Evolutionary conservation across 371 early-diverging fungal genomes (phyloP).

Genomic region (Lichtheimia corymbifera): DNA sequence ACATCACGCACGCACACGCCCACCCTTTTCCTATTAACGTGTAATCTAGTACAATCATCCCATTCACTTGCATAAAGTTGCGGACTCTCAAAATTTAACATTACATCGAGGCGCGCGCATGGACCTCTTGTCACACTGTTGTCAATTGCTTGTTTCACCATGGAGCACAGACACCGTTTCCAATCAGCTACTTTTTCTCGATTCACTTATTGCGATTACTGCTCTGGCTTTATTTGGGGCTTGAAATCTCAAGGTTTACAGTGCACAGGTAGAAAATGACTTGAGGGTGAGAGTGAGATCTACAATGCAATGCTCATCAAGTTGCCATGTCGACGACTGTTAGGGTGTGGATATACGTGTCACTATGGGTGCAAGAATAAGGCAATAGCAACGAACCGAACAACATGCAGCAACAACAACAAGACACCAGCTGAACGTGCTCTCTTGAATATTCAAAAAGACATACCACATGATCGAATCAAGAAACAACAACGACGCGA

Average conservation of each 20-base stretch:
- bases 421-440: slow-evolving; percentile 11
- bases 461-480: slow-evolving; percentile 18
- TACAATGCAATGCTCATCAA: not conserved
- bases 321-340: not conserved
- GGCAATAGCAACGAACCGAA: not conserved
- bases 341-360: slow-evolving; percentile 17
- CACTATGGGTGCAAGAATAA: slow-evolving; percentile 14
- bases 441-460: slow-evolving; percentile 2
- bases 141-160: not conserved
- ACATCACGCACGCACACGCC: no score
- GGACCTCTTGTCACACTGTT: no score
- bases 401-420: not conserved
- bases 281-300: not conserved
- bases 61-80: no score
- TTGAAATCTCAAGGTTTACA: slow-evolving; percentile 13
- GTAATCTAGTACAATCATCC: no score
- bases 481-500: not conserved
- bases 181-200: slow-evolving; percentile 17
- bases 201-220: slow-evolving; percentile 24
- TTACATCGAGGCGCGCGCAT: no score
- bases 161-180: slow-evolving; percentile 18
- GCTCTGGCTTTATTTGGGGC: slow-evolving; percentile 26
- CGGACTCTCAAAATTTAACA: no score
- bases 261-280: slow-evolving; percentile 10
- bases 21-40: no score